Evolutionary conservation across 441 rosid species (phyloP).

Genomic region (Pelargonium australe): DNA sequence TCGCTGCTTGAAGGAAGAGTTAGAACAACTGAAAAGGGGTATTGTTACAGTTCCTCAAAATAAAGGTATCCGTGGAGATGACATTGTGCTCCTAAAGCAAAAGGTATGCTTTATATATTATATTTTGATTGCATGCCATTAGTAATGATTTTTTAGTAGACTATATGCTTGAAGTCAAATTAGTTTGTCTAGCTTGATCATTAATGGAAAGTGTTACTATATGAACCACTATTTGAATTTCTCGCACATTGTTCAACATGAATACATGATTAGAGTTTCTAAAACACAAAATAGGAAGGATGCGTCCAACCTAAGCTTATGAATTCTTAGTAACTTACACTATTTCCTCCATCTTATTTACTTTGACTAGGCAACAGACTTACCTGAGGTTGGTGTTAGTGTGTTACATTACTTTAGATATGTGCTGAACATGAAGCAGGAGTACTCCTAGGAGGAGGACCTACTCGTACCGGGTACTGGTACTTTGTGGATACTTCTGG

Average conservation of each 20-base stretch:
- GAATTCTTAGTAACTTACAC: background rate
- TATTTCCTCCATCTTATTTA: background rate
- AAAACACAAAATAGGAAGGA: background rate
- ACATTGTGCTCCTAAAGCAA: slow-evolving; percentile 75
- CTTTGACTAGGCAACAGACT: background rate
- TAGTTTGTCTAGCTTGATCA: background rate
- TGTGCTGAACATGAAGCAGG: background rate
- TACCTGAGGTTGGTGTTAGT: background rate
- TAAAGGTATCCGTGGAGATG: slow-evolving; percentile 57
- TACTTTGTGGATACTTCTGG: too few species aligned
- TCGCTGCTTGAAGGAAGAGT: slow-evolving; percentile 61
- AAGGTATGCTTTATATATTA: slow-evolving; percentile 44
- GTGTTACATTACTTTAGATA: background rate
- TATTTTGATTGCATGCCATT: background rate
- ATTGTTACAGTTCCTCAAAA: slow-evolving; percentile 61
- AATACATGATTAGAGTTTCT: background rate
- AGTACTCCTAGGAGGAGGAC: too few species aligned
- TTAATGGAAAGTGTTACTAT: background rate
- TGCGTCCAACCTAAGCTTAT: background rate
- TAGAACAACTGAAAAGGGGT: slow-evolving; percentile 58
- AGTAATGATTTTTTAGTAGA: background rate
- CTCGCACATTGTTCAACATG: background rate
- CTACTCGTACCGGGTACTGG: too few species aligned
- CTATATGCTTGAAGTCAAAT: background rate
- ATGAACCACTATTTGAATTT: background rate